Base-by-base conservation (phyloP, 164 flowering plant species). In the Stephania japonica region DNA sequence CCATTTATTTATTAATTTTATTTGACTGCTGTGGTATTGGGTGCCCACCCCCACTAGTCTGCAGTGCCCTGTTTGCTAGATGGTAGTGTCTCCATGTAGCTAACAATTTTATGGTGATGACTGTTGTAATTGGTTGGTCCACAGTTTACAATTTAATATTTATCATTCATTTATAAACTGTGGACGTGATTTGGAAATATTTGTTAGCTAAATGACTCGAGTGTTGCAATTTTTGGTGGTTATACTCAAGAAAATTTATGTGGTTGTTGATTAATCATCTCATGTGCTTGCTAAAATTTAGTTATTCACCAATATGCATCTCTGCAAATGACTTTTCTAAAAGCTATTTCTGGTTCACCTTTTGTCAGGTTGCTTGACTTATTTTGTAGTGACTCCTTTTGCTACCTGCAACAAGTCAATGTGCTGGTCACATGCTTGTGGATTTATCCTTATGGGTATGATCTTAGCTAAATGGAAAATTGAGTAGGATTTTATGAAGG, bases 371-470 rank as follows among this genome's bases (percentile, higher is more conserved):
- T 88, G 84, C 74, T 77, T 85, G 27, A 21, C 87, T 67, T 93
- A 90, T 79, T 91, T 93, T 79, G 74, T 85, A 21, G 83, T 84
- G 44, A 84, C 85, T 68, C 80, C 86, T 76, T 68, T 86, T 78
- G 92, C 93, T 72, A 81, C 87, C 72, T 90, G 93, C 77, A 80
- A 83, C 77, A 85, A 82, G 38, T 93, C 95, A 94, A 62, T 71
- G 61, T 88, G 88, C 82, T 93, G 97, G 98, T 86, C 88, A 13
- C 66, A 78, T 42, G 85, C 89, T 50, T 91, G 93, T 82, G 93
- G 95, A 70, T 93, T 93, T 81, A 76, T 90, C 42, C 78, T 85
- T 66, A 91, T 89, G 93, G 93, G 98, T 93, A 87, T 70, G 82
- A 70, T 47, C 63, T 74, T 62, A 7, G 68, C 41, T 32, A 32